These are phyloP conservation scores for Phytophthora hybrid DNA, from an alignment of 352 stramenopile species.

Conservation along the genomic window DNA sequence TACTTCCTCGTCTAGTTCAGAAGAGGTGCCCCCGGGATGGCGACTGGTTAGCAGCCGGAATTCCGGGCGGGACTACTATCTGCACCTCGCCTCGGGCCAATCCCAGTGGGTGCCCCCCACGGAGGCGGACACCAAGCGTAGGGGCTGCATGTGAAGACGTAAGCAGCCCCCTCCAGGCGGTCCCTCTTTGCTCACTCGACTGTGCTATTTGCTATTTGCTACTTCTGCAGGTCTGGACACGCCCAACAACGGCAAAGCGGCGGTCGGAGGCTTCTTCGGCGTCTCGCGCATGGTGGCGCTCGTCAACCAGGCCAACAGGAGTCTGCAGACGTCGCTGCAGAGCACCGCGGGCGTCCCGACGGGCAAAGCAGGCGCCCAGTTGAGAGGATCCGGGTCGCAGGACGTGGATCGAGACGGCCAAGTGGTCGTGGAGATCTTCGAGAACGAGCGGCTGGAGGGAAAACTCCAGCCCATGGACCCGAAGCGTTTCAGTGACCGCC, in stretches of 20 bases:
- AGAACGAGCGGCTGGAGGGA: slow-evolving; percentile 87
- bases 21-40: slow-evolving; percentile 70
- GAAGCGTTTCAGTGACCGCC: slow-evolving; percentile 74
- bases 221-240: slow-evolving; percentile 39
- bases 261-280: slow-evolving; percentile 70
- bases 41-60: slow-evolving; percentile 74
- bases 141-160: slow-evolving; percentile 3
- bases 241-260: slow-evolving; percentile 43
- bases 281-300: slow-evolving; percentile 77
- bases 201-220: background rate
- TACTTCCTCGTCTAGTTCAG: slow-evolving; percentile 26
- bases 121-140: slow-evolving; percentile 71
- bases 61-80: slow-evolving; percentile 74
- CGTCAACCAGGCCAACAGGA: slow-evolving; percentile 75
- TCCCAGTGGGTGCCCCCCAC: slow-evolving; percentile 78
- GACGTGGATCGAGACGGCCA: slow-evolving; percentile 78
- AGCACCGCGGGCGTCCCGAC: slow-evolving; percentile 41
- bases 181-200: too few species aligned
- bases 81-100: slow-evolving; percentile 72
- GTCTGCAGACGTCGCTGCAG: slow-evolving; percentile 77
- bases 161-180: background rate
- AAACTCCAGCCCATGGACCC: slow-evolving; percentile 76
- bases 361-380: slow-evolving; percentile 37
- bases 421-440: slow-evolving; percentile 82
- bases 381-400: slow-evolving; percentile 59